These are phyloP conservation scores for Irpex rosettiformis DNA, from an alignment of 1,284 basidiomycete species.

Conservation along the genomic window DNA sequence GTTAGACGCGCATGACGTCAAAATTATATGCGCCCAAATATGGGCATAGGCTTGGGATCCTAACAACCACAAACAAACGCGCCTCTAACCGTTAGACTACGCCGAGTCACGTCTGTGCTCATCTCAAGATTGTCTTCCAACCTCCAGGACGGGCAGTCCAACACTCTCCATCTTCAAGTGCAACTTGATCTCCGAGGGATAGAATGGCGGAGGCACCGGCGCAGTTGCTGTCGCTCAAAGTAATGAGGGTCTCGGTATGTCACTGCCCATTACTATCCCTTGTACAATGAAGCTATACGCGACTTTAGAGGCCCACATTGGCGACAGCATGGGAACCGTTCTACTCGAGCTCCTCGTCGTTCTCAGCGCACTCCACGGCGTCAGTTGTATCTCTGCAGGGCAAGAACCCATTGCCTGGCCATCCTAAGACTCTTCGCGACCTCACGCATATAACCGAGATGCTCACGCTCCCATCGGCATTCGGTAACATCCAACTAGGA, in stretches of 20 bases:
- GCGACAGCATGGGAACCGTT: conserved; percentile 78
- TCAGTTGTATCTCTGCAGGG: conserved; percentile 77
- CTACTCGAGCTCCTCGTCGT: conserved; percentile 76
- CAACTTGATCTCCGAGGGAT: not conserved
- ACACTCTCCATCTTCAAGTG: not conserved
- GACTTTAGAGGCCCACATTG: conserved; percentile 63
- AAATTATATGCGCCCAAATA: conserved; percentile 11
- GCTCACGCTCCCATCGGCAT: conserved; percentile 71
- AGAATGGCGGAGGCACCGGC: conserved; percentile 46
- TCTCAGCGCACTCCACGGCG: conserved; percentile 73
- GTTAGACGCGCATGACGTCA: conserved; percentile 13
- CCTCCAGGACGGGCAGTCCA: too few species aligned
- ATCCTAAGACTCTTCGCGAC: conserved; percentile 79
- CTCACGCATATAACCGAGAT: conserved; percentile 69
- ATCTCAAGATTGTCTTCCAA: not conserved
- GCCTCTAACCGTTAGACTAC: not conserved
- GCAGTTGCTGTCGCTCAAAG: conserved; percentile 70
- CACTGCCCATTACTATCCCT: not conserved
- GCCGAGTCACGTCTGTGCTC: not conserved
- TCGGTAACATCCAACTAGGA: conserved; percentile 77
- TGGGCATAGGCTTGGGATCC: conserved; percentile 22
- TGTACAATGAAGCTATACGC: not conserved
- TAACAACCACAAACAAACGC: conserved; percentile 25
- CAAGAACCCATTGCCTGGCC: conserved; percentile 57
- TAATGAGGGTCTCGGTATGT: conserved; percentile 79